phyloP scores from a whole-genome alignment of 2,329 filamentous ascomycete species.

The Dryadomyces quercivorus region DNA sequence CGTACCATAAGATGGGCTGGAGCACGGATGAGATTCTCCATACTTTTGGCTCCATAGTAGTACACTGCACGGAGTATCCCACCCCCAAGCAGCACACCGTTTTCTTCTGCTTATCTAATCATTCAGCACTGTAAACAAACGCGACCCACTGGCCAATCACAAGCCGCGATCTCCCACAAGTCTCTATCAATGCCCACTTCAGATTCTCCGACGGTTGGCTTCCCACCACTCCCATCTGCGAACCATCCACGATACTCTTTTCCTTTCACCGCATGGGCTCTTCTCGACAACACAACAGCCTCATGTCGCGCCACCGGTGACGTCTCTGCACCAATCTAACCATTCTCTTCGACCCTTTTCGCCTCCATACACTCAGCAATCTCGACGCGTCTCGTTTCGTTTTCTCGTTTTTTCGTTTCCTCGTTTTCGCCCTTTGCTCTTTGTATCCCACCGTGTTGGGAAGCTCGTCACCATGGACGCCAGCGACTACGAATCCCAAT shows the following conservation, averaged over 20 bases:
- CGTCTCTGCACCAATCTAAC: background rate
- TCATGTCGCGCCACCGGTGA: background rate
- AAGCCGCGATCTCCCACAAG: background rate
- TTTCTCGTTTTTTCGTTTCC: background rate
- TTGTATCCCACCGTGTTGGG: background rate
- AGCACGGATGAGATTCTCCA: too few species aligned
- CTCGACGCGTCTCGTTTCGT: background rate
- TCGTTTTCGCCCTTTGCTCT: background rate
- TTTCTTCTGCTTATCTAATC: background rate
- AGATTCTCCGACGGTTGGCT: background rate
- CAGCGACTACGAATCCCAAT: constrained; percentile 30
- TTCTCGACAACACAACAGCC: background rate
- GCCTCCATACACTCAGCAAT: background rate
- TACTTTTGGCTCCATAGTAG: too few species aligned
- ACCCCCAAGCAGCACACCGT: too few species aligned
- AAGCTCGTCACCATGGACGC: constrained; percentile 12
- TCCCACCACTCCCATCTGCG: background rate
- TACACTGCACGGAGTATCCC: background rate
- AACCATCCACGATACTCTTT: background rate
- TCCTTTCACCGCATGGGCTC: background rate
- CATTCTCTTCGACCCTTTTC: background rate
- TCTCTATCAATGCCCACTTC: background rate
- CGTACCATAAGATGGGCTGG: too few species aligned
- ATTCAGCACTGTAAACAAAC: constrained; percentile 11
- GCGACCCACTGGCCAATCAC: constrained; percentile 9